Conservation (phyloP, 768 basidiomycete genomes). For the Albatrellus ellisii region DNA sequence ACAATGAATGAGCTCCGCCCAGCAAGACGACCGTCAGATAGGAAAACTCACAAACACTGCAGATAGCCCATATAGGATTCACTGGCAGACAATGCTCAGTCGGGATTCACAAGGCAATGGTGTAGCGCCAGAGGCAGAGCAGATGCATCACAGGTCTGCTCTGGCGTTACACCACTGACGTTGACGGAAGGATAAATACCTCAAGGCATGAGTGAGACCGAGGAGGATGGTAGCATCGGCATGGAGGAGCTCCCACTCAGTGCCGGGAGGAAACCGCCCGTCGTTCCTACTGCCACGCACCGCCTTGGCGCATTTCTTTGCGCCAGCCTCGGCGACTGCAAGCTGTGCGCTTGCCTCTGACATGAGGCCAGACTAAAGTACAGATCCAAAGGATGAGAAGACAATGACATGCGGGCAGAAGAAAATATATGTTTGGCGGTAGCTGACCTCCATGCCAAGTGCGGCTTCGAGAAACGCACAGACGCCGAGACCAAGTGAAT, state of each 20-base stretch:
- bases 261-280: constrained; percentile 41
- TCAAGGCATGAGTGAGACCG: constrained; percentile 58
- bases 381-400: neutral
- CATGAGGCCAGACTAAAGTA: constrained; percentile 40
- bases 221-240: constrained; percentile 62
- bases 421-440: neutral
- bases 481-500: constrained; percentile 58
- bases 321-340: constrained; percentile 42
- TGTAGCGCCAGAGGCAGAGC: no score
- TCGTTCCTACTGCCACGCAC: constrained; percentile 21
- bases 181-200: constrained; percentile 27
- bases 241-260: constrained; percentile 68
- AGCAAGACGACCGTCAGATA: constrained; percentile 14
- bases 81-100: no score
- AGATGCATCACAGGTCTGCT: no score
- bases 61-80: constrained; percentile 72
- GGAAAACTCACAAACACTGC: constrained; percentile 50
- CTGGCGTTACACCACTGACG: constrained; percentile 1
- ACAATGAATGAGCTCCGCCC: no score
- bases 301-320: constrained; percentile 35
- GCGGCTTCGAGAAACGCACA: constrained; percentile 69
- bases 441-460: constrained; percentile 60
- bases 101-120: no score
- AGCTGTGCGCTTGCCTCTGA: constrained; percentile 47
- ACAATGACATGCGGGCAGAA: neutral